phyloP scores from a whole-genome alignment of 2,329 filamentous ascomycete species.

The Ascochyta lentis region DNA sequence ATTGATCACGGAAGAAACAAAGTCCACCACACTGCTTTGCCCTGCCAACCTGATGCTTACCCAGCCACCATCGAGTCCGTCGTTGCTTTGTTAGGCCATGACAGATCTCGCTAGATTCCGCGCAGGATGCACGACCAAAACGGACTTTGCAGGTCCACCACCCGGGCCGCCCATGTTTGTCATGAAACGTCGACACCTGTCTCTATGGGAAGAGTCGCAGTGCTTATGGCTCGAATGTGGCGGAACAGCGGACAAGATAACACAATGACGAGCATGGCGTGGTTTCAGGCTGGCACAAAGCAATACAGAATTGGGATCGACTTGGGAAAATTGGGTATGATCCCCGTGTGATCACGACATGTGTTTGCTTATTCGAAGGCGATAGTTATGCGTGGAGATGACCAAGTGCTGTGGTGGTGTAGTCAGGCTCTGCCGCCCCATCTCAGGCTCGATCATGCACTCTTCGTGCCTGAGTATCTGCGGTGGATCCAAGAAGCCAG shows the following conservation, averaged over 20 bases:
- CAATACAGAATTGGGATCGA: neutral
- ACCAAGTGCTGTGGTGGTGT: neutral
- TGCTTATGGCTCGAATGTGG: neutral
- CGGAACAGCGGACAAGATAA: neutral
- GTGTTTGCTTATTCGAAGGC: conserved; percentile 1
- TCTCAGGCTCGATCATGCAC: neutral
- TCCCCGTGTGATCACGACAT: conserved; percentile 1
- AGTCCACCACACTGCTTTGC: conserved; percentile 1
- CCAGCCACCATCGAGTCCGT: neutral
- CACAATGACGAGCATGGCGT: neutral
- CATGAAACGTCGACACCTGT: conserved; percentile 2
- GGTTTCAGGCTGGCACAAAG: conserved; percentile 9
- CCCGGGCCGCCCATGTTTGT: neutral
- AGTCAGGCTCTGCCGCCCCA: neutral
- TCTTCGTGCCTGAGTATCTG: neutral
- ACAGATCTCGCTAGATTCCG: neutral
- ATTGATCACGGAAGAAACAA: neutral
- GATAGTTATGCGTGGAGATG: neutral
- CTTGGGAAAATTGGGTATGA: neutral
- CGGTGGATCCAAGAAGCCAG: too few species aligned
- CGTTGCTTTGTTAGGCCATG: neutral
- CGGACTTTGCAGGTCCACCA: conserved; percentile 1
- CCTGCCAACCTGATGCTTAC: neutral
- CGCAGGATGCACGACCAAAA: neutral
- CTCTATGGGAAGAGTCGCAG: neutral